Evolutionary conservation across 2,329 filamentous ascomycete genomes (phyloP), one percentile per base, ranked within the genome.

Genomic region (Byssoonygena ceratinophila): DNA sequence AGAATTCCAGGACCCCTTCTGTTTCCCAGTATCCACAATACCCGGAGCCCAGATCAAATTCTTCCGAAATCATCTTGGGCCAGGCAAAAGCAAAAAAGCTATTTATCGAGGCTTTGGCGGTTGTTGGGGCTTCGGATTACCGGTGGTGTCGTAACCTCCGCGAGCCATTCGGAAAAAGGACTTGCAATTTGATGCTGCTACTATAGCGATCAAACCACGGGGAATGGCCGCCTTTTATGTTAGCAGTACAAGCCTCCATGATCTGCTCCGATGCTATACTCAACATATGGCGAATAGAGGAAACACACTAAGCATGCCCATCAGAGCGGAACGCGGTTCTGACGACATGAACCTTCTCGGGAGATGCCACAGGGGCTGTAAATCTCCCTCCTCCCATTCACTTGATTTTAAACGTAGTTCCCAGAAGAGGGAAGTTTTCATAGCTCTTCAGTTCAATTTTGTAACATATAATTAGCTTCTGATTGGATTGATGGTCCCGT

Each of bases 111-210:
- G 36, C 36, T 36, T 67, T 37, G 71, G 70, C 43, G 68, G 70
- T 57, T 72, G 73, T 60, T 71, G 71, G 54, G 68, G 73, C 63
- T 75, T 75, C 58, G 73, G 71, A 18, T 75, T 71, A 25, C 73
- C 73, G 8, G 73, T 76, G 37, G 73, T 76, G 58, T 76, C 73
- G 57, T 76, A 76, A 55, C 70, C 73, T 53, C 73, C 73, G 55
- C 73, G 54, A 62, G 25, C 29, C 18, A 46, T 51, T 27, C n/a
- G 22, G 43, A 46, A 46, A 20, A 44, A 44, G 14, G 27, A 31
- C 27, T 31, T 31, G 27, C 27, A 31, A 31, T 31, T 31, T 39
- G 36, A 39, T 39, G 36, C 36, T 39, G 36, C 36, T 39, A 39
- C 36, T 39, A 39, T 39, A 6, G 36, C 36, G 36, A 39, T 39